Evolutionary conservation across 2,329 filamentous ascomycete genomes (phyloP).

Genomic region (Fusarium sp.): DNA sequence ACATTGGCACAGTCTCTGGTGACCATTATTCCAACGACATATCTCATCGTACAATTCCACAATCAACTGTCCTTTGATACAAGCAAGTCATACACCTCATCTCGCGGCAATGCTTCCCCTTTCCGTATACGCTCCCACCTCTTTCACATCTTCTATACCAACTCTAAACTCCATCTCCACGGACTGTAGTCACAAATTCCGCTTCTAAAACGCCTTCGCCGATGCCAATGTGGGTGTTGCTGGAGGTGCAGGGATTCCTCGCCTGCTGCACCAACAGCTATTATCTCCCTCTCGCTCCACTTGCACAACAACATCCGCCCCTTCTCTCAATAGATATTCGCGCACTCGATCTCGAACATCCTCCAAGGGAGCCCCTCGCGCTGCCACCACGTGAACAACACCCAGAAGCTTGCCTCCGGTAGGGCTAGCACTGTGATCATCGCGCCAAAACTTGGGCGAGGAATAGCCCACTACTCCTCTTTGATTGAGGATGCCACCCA

Average conservation of each 20-base stretch:
- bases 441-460: constrained; percentile 92
- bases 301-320: constrained; percentile 87
- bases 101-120: constrained; percentile 8
- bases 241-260: constrained; percentile 47
- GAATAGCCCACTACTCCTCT: constrained; percentile 88
- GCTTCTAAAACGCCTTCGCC: constrained; percentile 53
- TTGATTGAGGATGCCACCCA: constrained; percentile 85
- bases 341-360: constrained; percentile 85
- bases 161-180: constrained; percentile 20
- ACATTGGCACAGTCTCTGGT: not conserved
- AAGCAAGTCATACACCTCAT: constrained; percentile 16
- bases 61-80: constrained; percentile 3
- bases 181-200: constrained; percentile 7
- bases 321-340: constrained; percentile 76
- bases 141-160: constrained; percentile 25
- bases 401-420: constrained; percentile 74
- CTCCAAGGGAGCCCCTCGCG: constrained; percentile 78
- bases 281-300: constrained; percentile 86
- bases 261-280: constrained; percentile 69
- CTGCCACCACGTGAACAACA: constrained; percentile 87
- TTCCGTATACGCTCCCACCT: constrained; percentile 16
- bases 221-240: constrained; percentile 51
- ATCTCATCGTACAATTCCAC: constrained; percentile 6
- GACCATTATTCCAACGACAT: constrained; percentile 18
- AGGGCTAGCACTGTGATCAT: constrained; percentile 70